Evolutionary conservation across 768 basidiomycete genomes (phyloP), one percentile per base, ranked within the genome.

Genomic region (Suillus variegatus): DNA sequence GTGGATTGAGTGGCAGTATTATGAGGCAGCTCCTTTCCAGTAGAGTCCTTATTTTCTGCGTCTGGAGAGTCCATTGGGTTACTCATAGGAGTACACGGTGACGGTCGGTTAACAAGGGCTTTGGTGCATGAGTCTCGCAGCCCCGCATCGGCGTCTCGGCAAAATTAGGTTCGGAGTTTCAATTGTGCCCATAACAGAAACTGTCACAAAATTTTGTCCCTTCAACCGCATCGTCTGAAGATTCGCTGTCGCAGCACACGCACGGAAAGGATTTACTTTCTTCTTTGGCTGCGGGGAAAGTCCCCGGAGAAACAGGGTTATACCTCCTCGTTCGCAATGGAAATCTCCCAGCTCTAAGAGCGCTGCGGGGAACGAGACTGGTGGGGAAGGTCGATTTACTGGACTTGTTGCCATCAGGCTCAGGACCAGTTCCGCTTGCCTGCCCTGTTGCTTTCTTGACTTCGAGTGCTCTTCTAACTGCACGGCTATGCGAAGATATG

Each of bases 291-390:
- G 91, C 88, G 91, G 91, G 91, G 90, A 92, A 93, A 92, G 91
- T 92, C 91, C 89, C 91, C 91, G 91, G 91, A 92, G 91, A 85
- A 77, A 84, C 88, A 89, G 90, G 91, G 86, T 73, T 66, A 71
- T 71, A 78, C 83, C 77, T 80, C 79, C 82, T 85, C 80, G 76
- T 79, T 81, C 81, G 68, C 61, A 71, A 82, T 70, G 91, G 90
- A 91, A 88, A 92, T 83, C 90, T 75, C 80, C 89, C 86, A 83
- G 82, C 87, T 82, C 79, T 78, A 92, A 90, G 86, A 83, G 84
- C 83, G 87, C 82, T 84, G 85, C 88, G 85, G 77, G 68, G 81
- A 82, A 76, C 76, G 78, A 80, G 76, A 78, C 79, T 64, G 76
- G 76, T 72, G 77, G 80, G 82, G 84, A 82, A 81, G 84, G 80